Conservation (phyloP, 1,284 basidiomycete species). For the Ustilago trichophora region DNA sequence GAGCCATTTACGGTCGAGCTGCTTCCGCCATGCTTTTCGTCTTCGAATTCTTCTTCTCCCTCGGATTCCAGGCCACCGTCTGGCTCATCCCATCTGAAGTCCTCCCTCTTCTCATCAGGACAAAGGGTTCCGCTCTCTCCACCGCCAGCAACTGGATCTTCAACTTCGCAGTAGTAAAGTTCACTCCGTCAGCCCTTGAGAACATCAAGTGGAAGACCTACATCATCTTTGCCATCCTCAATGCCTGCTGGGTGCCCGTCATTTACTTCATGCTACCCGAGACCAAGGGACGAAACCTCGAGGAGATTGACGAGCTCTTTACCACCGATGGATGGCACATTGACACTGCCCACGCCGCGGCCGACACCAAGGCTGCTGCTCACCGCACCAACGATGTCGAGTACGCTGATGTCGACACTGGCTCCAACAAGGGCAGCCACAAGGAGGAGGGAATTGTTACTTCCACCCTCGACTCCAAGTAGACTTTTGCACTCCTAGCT, state of each 20-base stretch:
- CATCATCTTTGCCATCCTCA: conserved; percentile 66
- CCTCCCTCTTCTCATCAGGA: conserved; percentile 65
- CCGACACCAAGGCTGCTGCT: conserved; percentile 30
- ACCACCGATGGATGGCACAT: conserved; percentile 41
- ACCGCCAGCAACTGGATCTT: conserved; percentile 65
- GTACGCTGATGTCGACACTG: conserved; percentile 24
- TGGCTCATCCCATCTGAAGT: conserved; percentile 68
- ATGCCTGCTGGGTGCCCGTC: conserved; percentile 63
- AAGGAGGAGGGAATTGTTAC: conserved; percentile 25
- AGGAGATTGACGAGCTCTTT: conserved; percentile 65
- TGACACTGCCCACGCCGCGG: conserved; percentile 23
- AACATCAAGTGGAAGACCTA: conserved; percentile 68
- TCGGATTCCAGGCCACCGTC: conserved; percentile 79
- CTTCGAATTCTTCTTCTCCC: conserved; percentile 76
- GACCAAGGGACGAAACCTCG: conserved; percentile 62
- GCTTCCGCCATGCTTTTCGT: conserved; percentile 72
- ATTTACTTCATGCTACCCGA: conserved; percentile 66
- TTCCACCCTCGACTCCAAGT: conserved; percentile 16
- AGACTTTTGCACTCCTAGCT: background rate
- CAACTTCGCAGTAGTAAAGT: conserved; percentile 71
- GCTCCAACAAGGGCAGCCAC: conserved; percentile 17
- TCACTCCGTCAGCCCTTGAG: conserved; percentile 72
- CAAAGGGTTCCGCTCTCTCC: conserved; percentile 66
- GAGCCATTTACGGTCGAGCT: conserved; percentile 71
- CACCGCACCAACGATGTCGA: conserved; percentile 23